Evolutionary conservation across 441 rosid genomes (phyloP), one percentile per base, ranked within the genome.

Genomic region (Hura crepitans): DNA sequence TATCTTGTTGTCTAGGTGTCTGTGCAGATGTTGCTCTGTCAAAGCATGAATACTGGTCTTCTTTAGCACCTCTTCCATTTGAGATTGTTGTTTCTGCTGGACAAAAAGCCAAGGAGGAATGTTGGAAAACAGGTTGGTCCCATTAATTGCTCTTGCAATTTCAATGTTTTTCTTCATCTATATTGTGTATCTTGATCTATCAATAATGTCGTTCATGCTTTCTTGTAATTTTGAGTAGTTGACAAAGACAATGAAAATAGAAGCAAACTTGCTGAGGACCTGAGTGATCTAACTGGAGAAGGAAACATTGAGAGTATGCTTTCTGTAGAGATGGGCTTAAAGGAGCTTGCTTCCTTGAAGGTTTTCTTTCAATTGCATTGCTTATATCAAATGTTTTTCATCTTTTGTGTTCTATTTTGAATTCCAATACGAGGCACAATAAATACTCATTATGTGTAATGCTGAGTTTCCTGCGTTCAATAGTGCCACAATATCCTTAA

Each of bases 251-350:
- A 78, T 62, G 96, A 88, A 82, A 84, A 81, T 79, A 88, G 87
- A 86, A 87, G 84, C 79, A 85, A 82, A 72, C 83, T 86, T 62
- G 78, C 71, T 77, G 84, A 74, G 57, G 97, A 92, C 78, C 74
- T 85, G 71, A 90, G 81, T 77, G 99, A 92, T 81, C 83, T 95
- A 69, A 92, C 87, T 39, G 96, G 99, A 57, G 99, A 95, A 78
- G 97, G 97, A 78, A 92, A 95, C 65, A 95, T 95, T 39, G 97
- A 95, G 76, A 95, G 91, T 69, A 92, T 95, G 97, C 97, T 95
- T 45, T 89, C 97, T 9, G 95, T 95, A 76, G 99, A 95, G 89
- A 92, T 92, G 97, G 99, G 96, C 71, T 74, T 95, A 79, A 92
- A 88, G 80, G 97, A 95, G 86, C 90, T 95, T 75, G 89, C 87